These are phyloP conservation scores for Orobanche coerulescens DNA, from an alignment of 257 asterid genomes.

Conservation along the genomic window DNA sequence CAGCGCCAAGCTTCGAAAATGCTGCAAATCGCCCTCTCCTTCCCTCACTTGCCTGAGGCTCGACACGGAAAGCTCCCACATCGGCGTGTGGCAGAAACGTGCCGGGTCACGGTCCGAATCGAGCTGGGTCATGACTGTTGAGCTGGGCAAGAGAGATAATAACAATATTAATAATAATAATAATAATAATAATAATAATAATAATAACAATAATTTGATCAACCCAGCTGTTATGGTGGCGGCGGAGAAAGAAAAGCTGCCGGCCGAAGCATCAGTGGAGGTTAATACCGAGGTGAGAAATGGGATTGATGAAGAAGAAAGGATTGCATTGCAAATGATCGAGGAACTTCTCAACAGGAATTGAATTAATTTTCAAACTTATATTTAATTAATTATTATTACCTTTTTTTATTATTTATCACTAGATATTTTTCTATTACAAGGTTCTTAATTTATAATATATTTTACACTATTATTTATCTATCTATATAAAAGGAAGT, in stretches of 20 bases:
- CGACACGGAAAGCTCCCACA: slow-evolving; percentile 72
- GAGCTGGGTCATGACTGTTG: slow-evolving; percentile 81
- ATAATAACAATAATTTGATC: background rate
- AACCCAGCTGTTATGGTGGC: slow-evolving; percentile 11
- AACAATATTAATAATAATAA: background rate
- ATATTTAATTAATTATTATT: background rate
- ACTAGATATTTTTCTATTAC: background rate
- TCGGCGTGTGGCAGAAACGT: slow-evolving; percentile 93
- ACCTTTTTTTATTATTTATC: background rate
- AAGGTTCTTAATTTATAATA: background rate
- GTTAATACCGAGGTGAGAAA: slow-evolving; percentile 8
- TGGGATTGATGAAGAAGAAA: slow-evolving; percentile 63
- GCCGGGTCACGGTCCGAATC: slow-evolving; percentile 78
- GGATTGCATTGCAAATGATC: slow-evolving; percentile 70
- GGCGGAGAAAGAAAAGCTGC: background rate
- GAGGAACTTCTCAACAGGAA: slow-evolving; percentile 69
- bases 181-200: background rate
- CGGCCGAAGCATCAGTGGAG: slow-evolving; percentile 2
- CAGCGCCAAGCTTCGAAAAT: slow-evolving; percentile 59
- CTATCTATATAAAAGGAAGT: slow-evolving; percentile 8
- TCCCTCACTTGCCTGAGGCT: slow-evolving; percentile 81
- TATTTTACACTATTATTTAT: too few relatives aligned
- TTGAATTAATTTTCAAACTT: slow-evolving; percentile 1
- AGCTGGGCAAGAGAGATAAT: slow-evolving; percentile 48
- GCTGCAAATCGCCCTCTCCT: slow-evolving; percentile 74